Base-by-base conservation (phyloP, 1,139 yeast genomes). In the Magnusiomyces magnusii region DNA sequence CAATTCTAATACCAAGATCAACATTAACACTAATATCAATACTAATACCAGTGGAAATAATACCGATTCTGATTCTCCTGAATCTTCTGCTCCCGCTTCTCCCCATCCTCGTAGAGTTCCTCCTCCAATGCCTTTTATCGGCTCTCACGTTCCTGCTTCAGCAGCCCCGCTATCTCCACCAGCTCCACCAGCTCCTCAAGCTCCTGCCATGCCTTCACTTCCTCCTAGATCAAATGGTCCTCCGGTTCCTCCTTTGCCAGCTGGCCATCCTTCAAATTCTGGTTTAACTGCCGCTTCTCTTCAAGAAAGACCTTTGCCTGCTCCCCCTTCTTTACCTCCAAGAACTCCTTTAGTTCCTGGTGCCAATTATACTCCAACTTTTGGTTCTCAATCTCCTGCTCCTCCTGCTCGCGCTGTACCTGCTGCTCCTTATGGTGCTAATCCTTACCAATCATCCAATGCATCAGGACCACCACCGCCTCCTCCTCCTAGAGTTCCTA, bases 31-130 rank as follows among this genome's bases (percentile, higher is more conserved):
- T n/a, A n/a, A n/a, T n/a, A n/a, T n/a, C n/a, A n/a, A n/a, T n/a
- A n/a, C n/a, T n/a, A n/a, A 31, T 13, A 31, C 36, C 36, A 31
- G 13, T 31, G 36, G 36, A 7, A 7, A 31, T 31, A 31, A 31
- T 13, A 44, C 64, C 3, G 56, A 58, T 21, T 36, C 57, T 28
- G 60, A 51, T 23, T 58, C 56, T 10, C 44, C 44, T 9, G 60
- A 51, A 24, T 58, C 56, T 39, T 56, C 56, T 5, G 47, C 31
- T 27, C 75, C 76, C 10, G 74, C 77, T 25, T 74, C 76, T 7
- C 76, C 78, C 9, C 21, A 2, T 52, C 69, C 76, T 31, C 73
- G 72, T 58, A 71, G 68, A 39, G 71, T 65, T 2, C 72, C 72
- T 3, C 71, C 72, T 28, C 67, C 71, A 27, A 68, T 68, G 71